Conservation (phyloP, 345 rosid species). For the Geranium brycei region DNA sequence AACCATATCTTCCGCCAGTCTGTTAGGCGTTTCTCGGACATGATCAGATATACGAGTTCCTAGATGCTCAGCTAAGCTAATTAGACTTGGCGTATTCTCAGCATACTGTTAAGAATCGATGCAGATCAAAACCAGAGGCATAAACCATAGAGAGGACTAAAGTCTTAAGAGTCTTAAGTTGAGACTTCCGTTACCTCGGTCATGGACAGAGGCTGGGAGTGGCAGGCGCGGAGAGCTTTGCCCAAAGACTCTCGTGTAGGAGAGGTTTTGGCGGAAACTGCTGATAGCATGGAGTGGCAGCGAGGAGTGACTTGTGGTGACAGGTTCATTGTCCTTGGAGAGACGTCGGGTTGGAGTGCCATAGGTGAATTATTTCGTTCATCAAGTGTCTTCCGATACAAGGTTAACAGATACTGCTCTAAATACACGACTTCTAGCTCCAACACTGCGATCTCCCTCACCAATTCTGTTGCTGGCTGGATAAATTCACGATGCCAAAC, state of each 20-base stretch:
- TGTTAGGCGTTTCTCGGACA: slow-evolving; percentile 80
- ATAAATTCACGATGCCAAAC: background rate
- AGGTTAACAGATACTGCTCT: slow-evolving; percentile 81
- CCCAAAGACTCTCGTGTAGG: slow-evolving; percentile 45
- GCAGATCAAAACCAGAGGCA: slow-evolving; percentile 4
- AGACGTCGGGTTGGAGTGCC: slow-evolving; percentile 24
- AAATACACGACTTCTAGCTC: slow-evolving; percentile 85
- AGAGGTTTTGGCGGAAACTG: slow-evolving; percentile 33
- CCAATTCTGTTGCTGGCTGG: slow-evolving; percentile 74
- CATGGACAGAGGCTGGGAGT: slow-evolving; percentile 72
- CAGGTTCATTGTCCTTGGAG: slow-evolving; percentile 31
- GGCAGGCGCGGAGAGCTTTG: slow-evolving; percentile 58
- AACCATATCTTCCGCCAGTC: slow-evolving; percentile 85
- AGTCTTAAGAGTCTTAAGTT: too few relatives aligned
- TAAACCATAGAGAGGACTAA: background rate
- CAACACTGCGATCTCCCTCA: slow-evolving; percentile 72
- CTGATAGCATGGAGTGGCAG: slow-evolving; percentile 67
- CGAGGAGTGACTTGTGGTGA: slow-evolving; percentile 18
- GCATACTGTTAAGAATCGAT: slow-evolving; percentile 41
- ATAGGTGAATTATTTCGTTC: slow-evolving; percentile 35
- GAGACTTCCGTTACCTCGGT: slow-evolving; percentile 39
- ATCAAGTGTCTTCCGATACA: slow-evolving; percentile 79
- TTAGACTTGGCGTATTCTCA: slow-evolving; percentile 48
- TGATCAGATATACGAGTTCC: slow-evolving; percentile 86
- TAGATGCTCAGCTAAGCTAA: slow-evolving; percentile 91